A percentile compares a stretch with the other conserved stretches of the same genome.
Conservation (phyloP, 495 filamentous ascomycete genomes). For the Neurospora cerealis region DNA sequence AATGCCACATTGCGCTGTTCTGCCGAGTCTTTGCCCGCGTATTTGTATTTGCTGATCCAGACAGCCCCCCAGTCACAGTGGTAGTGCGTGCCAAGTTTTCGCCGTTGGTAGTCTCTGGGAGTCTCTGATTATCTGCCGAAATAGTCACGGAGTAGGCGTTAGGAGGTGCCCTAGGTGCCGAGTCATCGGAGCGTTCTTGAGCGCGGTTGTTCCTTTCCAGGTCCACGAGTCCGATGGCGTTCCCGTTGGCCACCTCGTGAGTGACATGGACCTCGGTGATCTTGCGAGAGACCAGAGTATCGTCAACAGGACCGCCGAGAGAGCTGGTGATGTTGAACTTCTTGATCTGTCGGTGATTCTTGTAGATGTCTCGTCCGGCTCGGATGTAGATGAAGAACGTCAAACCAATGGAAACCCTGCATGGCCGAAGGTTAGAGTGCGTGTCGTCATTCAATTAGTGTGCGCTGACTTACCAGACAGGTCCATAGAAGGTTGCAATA, state of each 20-base stretch:
- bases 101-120: neutral
- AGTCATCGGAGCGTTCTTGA: neutral
- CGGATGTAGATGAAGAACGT: constrained; percentile 68
- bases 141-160: constrained; percentile 38
- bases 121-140: constrained; percentile 20
- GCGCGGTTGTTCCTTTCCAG: constrained; percentile 8
- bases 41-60: constrained; percentile 15
- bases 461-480: constrained; percentile 53
- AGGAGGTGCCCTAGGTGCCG: constrained; percentile 3
- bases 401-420: constrained; percentile 50
- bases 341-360: constrained; percentile 37
- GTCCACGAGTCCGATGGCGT: constrained; percentile 14
- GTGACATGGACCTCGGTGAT: constrained; percentile 48
- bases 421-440: neutral
- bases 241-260: constrained; percentile 24
- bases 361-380: constrained; percentile 61
- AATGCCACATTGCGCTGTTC: constrained; percentile 58
- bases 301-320: constrained; percentile 9
- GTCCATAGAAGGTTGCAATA: constrained; percentile 71
- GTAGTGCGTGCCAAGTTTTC: neutral
- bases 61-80: neutral
- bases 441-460: neutral
- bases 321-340: constrained; percentile 34
- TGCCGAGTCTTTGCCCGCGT: constrained; percentile 1
- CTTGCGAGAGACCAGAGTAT: constrained; percentile 40